Conservation (phyloP, 768 basidiomycete species). For the Boletus vermiculosoides region DNA sequence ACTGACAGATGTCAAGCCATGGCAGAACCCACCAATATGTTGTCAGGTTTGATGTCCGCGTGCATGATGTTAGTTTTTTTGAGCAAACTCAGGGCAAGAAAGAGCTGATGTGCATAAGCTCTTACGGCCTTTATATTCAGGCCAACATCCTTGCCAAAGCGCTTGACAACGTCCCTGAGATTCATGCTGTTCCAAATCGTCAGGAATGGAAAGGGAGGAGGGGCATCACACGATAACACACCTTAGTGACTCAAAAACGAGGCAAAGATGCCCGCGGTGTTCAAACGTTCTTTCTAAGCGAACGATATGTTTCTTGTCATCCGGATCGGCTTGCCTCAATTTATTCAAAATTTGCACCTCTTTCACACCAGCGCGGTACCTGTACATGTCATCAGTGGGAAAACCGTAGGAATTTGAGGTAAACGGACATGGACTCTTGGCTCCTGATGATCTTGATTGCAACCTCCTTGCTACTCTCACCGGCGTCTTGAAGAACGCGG, state of each 20-base stretch:
- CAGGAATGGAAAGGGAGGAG: slow-evolving; percentile 14
- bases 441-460: slow-evolving; percentile 96
- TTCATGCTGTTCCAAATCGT: slow-evolving; percentile 71
- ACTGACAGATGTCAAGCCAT: slow-evolving; percentile 12
- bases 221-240: slow-evolving; percentile 34
- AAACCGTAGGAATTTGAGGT: background rate
- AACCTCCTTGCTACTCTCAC: slow-evolving; percentile 67
- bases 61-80: slow-evolving; percentile 94
- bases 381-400: slow-evolving; percentile 32
- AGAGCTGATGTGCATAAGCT: slow-evolving; percentile 97
- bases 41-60: slow-evolving; percentile 98
- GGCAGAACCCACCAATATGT: slow-evolving; percentile 74
- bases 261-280: slow-evolving; percentile 92
- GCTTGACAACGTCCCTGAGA: slow-evolving; percentile 94
- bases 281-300: slow-evolving; percentile 94
- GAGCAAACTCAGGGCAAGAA: slow-evolving; percentile 80
- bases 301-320: slow-evolving; percentile 95
- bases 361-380: slow-evolving; percentile 94
- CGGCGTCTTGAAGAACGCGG: slow-evolving; percentile 66
- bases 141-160: slow-evolving; percentile 97
- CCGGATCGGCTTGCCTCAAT: slow-evolving; percentile 84
- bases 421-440: slow-evolving; percentile 92
- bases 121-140: slow-evolving; percentile 96
- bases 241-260: slow-evolving; percentile 95
- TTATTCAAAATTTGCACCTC: slow-evolving; percentile 89